These are phyloP conservation scores for Thalassiosira profunda DNA, from an alignment of 108 stramenopile species.

Conservation along the genomic window DNA sequence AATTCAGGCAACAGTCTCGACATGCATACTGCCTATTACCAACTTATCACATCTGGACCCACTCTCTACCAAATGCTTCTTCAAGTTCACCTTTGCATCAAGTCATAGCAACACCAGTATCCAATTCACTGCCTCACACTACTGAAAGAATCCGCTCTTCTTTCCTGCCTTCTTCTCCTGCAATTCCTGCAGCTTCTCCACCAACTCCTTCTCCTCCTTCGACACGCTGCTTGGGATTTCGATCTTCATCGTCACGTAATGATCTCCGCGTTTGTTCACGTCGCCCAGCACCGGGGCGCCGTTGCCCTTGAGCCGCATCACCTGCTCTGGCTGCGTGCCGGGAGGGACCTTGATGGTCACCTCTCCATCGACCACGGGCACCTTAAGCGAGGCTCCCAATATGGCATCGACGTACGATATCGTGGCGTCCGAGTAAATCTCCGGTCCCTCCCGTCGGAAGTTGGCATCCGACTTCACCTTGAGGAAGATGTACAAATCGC, in stretches of 20 bases:
- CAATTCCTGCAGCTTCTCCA: slow-evolving; percentile 79
- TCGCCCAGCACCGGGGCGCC: slow-evolving; percentile 91
- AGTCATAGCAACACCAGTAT: too few relatives aligned
- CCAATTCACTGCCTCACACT: slow-evolving; percentile 1
- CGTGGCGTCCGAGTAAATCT: slow-evolving; percentile 91
- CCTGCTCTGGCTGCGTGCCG: slow-evolving; percentile 97
- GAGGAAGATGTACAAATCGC: slow-evolving; percentile 97
- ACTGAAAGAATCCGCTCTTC: slow-evolving; percentile 64
- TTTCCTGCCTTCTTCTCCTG: slow-evolving; percentile 73
- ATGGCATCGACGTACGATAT: slow-evolving; percentile 96
- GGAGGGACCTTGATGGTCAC: slow-evolving; percentile 97
- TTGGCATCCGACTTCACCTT: slow-evolving; percentile 90
- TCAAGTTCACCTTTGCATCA: too few relatives aligned
- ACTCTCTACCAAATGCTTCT: too few relatives aligned
- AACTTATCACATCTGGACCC: too few relatives aligned
- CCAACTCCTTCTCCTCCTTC: slow-evolving; percentile 90
- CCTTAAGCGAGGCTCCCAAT: slow-evolving; percentile 92
- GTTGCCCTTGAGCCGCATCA: slow-evolving; percentile 94
- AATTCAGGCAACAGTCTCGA: too few relatives aligned
- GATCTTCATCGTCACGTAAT: slow-evolving; percentile 96
- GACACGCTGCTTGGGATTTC: slow-evolving; percentile 93
- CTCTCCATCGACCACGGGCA: slow-evolving; percentile 94
- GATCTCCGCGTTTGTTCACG: slow-evolving; percentile 87
- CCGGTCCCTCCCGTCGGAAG: slow-evolving; percentile 95
- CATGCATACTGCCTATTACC: too few relatives aligned